Evolutionary conservation across 2,329 filamentous ascomycete genomes (phyloP), one percentile per base, ranked within the genome.

Genomic region (Elsinoe fawcettii): DNA sequence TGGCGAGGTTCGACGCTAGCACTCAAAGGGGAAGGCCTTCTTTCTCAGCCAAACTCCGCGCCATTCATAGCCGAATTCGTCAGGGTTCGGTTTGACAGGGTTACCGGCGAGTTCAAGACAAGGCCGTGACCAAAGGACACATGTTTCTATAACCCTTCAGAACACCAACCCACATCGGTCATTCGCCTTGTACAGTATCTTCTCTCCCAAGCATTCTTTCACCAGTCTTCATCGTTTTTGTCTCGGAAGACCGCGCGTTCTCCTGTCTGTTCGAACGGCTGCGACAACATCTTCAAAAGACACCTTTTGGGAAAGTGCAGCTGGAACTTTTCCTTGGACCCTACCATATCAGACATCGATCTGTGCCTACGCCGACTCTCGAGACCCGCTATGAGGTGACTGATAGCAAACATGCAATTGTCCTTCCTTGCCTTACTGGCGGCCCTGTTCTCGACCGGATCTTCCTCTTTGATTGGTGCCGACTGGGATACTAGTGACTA

Each of bases 401-500:
- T 20, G 32, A 39, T 9, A 5, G 16, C 49, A 22, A 39, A 3
- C 20, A 53, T 53, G 49, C 49, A 53, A 37, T n/a, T 53, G 34
- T 53, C 49, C 20, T 34, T 53, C 32, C 32, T 53, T 32, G 32
- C 49, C 49, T 23, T 53, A 30, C 22, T 53, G 49, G 49, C 49
- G 49, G 30, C 49, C 30, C 49, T 25, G 27, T 56, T 46, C 41
- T 46, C 43, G 41, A 8, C 43, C 25, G 54, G 39, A 22, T 51
- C 20, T 20, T 55, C 53, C 12, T 57, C 58, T 39, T 16, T 60
- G 12, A 58, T 30, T 18, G 63, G 59, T 55, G 63, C 67, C 41
- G 64, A 70, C 57, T 88, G 95, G 76, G 81, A 87, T 51, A 78
- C 81, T 37, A 83, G 90, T 72, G 92, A 99, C 72, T 97, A 95